Evolutionary conservation across 805 yeast genomes (phyloP).

Genomic region (Lipomyces mesembrius): DNA sequence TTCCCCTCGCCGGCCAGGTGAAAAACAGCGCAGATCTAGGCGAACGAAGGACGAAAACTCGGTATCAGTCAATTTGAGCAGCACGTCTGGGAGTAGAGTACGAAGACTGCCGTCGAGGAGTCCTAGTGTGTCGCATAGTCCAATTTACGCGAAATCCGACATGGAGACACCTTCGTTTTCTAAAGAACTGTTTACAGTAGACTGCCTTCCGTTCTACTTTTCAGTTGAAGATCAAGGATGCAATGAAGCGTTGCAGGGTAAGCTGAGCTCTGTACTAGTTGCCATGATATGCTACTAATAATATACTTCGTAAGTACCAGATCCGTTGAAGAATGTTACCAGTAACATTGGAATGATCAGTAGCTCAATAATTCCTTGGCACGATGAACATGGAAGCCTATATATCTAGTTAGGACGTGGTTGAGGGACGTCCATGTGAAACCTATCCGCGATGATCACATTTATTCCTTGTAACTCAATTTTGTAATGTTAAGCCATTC

Average conservation of each 20-base stretch:
- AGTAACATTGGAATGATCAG: background rate
- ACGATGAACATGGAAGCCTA: background rate
- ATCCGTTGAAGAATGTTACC: slow-evolving; percentile 1
- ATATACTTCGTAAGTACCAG: background rate
- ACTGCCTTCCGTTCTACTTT: slow-evolving; percentile 6
- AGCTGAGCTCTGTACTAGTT: background rate
- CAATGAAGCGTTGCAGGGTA: background rate
- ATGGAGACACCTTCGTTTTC: slow-evolving; percentile 5
- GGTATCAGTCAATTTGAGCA: background rate
- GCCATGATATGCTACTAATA: background rate
- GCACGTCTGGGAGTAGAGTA: background rate
- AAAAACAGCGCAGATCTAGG: slow-evolving; percentile 13
- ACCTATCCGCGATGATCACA: background rate
- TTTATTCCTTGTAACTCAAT: background rate
- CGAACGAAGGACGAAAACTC: background rate
- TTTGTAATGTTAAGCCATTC: background rate
- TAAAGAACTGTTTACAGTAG: background rate
- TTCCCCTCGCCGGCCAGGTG: slow-evolving; percentile 23
- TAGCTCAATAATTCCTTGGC: background rate
- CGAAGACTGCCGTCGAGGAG: background rate
- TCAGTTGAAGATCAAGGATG: slow-evolving; percentile 2
- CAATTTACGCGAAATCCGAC: background rate
- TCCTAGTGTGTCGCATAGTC: background rate
- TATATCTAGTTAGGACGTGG: background rate
- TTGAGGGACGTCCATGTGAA: background rate